Evolutionary conservation across 2,329 filamentous ascomycete species (phyloP).

Genomic region (Alternaria panax): DNA sequence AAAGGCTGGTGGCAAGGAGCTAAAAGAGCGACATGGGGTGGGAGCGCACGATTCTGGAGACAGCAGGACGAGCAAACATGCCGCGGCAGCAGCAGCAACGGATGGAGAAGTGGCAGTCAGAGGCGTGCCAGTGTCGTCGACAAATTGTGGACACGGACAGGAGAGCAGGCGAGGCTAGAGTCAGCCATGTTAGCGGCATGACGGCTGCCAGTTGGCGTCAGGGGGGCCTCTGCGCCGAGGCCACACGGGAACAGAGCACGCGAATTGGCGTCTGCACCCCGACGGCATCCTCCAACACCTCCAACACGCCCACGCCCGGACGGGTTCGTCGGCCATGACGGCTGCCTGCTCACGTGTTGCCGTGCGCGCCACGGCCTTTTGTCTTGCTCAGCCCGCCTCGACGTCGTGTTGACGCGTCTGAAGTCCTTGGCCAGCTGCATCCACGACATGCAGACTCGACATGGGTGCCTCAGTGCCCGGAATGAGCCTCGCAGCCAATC

Average conservation of each 20-base stretch:
- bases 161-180: constrained; percentile 19
- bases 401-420: constrained; percentile 17
- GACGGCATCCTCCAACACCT: background rate
- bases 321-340: background rate
- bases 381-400: background rate
- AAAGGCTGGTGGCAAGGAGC: constrained; percentile 37
- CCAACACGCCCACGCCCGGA: background rate
- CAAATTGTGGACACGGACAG: constrained; percentile 22
- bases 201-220: constrained; percentile 18
- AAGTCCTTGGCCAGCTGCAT: constrained; percentile 8
- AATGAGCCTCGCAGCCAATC: constrained; percentile 13
- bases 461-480: background rate
- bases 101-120: constrained; percentile 28
- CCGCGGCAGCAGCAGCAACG: constrained; percentile 39
- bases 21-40: constrained; percentile 51
- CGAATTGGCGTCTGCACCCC: constrained; percentile 6
- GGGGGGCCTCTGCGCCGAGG: constrained; percentile 14
- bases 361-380: background rate
- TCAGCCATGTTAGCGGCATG: constrained; percentile 11
- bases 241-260: constrained; percentile 13
- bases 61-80: constrained; percentile 43
- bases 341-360: background rate
- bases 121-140: constrained; percentile 29
- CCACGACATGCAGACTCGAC: constrained; percentile 1
- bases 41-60: constrained; percentile 38